These are phyloP conservation scores for Pseudognaphalium luteoalbum DNA, from an alignment of 129 eudicot genomes.

Conservation along the genomic window DNA sequence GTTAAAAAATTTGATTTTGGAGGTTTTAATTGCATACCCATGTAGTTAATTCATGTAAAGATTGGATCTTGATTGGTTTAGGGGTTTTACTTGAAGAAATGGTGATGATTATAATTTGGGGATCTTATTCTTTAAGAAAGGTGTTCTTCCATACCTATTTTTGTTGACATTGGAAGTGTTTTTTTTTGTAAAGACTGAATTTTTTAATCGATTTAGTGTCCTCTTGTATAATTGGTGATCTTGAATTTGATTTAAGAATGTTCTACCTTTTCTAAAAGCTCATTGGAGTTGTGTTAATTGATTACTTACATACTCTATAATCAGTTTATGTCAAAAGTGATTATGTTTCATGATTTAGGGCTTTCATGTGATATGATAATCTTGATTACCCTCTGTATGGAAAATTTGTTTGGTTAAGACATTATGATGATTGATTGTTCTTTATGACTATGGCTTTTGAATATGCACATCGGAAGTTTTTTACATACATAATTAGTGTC, in stretches of 20 bases:
- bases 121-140: neutral
- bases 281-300: neutral
- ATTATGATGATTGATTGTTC: neutral
- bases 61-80: neutral
- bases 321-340: conserved; percentile 12
- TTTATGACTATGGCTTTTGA: conserved; percentile 2
- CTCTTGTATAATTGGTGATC: neutral
- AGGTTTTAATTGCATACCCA: neutral
- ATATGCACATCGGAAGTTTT: conserved; percentile 11
- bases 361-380: conserved; percentile 1
- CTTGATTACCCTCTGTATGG: conserved; percentile 19
- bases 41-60: neutral
- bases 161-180: too few species aligned
- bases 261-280: neutral
- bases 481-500: neutral
- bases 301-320: neutral
- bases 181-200: neutral
- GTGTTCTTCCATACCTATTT: neutral
- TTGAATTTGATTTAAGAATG: conserved; percentile 11
- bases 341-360: conserved; percentile 13
- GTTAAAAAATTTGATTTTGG: neutral
- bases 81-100: neutral
- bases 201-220: conserved; percentile 5
- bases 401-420: conserved; percentile 6
- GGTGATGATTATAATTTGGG: conserved; percentile 16